A percentile compares a stretch with the other conserved stretches of the same genome.
Evolutionary conservation across 306 rosid genomes (phyloP).

Genomic region (Cucumis sativus): Cucumber_9930_V3 NC_026659.2:1597001-1597500

Average conservation of each 20-base stretch:
- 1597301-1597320: too few relatives aligned
- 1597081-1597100: conserved; percentile 5
- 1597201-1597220: too few relatives aligned
- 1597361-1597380: not conserved
- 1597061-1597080: not conserved
- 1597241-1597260: too few relatives aligned
- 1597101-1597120: not conserved
- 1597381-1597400: not conserved
- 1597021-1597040: conserved; percentile 37
- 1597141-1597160: too few relatives aligned
- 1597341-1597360: not conserved
- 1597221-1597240: too few relatives aligned
- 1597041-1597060: not conserved
- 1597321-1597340: not conserved
- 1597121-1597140: too few relatives aligned
- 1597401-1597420: conserved; percentile 6
- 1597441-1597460: not conserved
- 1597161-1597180: too few relatives aligned
- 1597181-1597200: too few relatives aligned
- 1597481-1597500: not conserved
- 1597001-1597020: conserved; percentile 20
- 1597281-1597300: too few relatives aligned
- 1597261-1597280: too few relatives aligned
- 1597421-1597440: not conserved
- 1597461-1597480: conserved; percentile 3